phyloP scores from a whole-genome alignment of 2,329 filamentous ascomycete species.

The Xylaria sp. region DNA sequence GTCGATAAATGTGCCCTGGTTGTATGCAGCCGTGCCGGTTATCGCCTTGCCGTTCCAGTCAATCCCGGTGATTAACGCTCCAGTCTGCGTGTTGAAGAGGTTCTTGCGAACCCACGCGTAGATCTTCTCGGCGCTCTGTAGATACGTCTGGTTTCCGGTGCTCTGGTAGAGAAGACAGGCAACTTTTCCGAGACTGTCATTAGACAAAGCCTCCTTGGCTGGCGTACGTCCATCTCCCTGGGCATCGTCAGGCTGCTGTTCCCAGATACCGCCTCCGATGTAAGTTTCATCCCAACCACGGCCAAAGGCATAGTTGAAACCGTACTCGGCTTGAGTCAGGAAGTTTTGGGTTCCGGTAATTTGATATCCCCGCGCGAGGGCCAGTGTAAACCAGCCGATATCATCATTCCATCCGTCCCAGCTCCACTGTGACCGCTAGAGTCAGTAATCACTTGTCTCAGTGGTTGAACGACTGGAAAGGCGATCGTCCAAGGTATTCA shows the following conservation, averaged over 20 bases:
- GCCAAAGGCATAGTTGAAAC: slow-evolving; percentile 16
- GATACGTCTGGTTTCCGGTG: neutral
- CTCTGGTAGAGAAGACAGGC: slow-evolving; percentile 12
- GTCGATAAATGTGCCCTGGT: no score
- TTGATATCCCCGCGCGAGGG: slow-evolving; percentile 4
- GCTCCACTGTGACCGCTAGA: neutral
- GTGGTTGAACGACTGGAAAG: no score
- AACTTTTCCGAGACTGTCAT: slow-evolving; percentile 11
- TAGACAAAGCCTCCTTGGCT: neutral
- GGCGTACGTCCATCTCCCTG: no score
- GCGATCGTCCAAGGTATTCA: no score
- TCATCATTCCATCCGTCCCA: slow-evolving; percentile 20
- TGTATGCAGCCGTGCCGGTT: no score
- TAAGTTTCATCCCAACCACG: slow-evolving; percentile 6
- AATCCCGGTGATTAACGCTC: no score
- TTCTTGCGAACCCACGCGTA: no score
- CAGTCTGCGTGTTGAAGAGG: no score
- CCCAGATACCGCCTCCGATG: slow-evolving; percentile 11
- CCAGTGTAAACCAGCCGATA: slow-evolving; percentile 19
- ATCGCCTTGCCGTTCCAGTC: no score
- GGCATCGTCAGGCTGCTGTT: neutral
- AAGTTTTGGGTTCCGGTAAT: slow-evolving; percentile 10
- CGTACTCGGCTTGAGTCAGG: neutral
- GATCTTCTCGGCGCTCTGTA: no score
- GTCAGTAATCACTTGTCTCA: no score